Percentiles rank a stretch among this genome's conserved stretches.
Conservation (phyloP, 106 monocot genomes). For the Triglochin maritima region DNA sequence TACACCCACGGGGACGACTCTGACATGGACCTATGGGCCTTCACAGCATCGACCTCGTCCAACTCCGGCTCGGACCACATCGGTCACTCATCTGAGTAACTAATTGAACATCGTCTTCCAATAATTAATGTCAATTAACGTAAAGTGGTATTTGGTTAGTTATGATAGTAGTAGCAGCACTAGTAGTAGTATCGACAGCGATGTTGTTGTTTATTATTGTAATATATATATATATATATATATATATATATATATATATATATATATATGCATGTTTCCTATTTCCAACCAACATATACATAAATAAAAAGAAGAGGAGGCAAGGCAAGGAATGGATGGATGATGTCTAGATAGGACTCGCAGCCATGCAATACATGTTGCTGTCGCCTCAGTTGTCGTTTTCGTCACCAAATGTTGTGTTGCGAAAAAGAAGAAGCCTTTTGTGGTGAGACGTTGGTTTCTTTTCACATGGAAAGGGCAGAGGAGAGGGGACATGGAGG, state of each 20-base stretch:
- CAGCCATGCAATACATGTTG: no score
- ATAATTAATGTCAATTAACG: background rate
- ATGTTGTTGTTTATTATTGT: background rate
- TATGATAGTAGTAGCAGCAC: background rate
- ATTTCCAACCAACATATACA: background rate
- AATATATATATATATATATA: background rate
- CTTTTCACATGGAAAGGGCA: no score
- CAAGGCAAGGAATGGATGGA: background rate
- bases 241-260: no score
- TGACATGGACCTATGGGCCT: slow-evolving; percentile 82
- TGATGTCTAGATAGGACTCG: background rate
- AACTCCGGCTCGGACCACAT: slow-evolving; percentile 23
- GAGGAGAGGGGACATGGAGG: no score
- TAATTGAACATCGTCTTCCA: no score
- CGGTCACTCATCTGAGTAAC: background rate
- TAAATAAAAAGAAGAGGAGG: background rate
- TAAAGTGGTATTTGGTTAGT: background rate
- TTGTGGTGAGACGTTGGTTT: no score
- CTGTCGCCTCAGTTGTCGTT: no score
- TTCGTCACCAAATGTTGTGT: no score
- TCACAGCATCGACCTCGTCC: slow-evolving; percentile 26
- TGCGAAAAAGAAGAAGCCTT: no score
- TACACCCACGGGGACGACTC: slow-evolving; percentile 7
- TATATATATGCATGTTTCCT: background rate
- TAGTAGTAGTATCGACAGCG: background rate